Evolutionary conservation across 139 green algal species (phyloP).

Genomic region (Volvox reticuliferus): DNA sequence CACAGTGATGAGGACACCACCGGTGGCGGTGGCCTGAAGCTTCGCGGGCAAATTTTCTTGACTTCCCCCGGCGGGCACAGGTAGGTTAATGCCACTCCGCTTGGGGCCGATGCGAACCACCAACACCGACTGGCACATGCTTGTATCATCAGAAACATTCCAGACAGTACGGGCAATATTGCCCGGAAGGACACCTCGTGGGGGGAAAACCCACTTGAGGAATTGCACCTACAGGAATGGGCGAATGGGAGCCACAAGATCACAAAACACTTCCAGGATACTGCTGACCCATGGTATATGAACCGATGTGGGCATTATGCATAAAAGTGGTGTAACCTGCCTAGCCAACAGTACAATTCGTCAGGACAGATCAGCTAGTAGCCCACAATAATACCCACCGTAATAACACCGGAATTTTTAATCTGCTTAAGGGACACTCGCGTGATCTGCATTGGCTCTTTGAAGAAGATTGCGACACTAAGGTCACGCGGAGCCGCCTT

Average conservation of each 20-base stretch:
- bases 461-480: not conserved
- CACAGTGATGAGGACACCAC: conserved; percentile 14
- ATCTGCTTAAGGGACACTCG: not conserved
- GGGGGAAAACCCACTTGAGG: conserved; percentile 12
- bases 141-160: not conserved
- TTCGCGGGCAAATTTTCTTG: not conserved
- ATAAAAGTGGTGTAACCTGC: no score
- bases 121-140: conserved; percentile 11
- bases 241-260: no score
- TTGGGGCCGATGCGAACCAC: not conserved
- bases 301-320: no score
- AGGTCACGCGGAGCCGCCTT: not conserved
- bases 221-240: conserved; percentile 9
- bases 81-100: conserved; percentile 2
- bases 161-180: not conserved
- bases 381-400: not conserved
- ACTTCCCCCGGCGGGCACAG: not conserved
- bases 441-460: conserved; percentile 6
- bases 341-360: no score
- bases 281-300: no score
- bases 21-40: not conserved
- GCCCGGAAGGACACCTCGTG: not conserved
- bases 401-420: not conserved
- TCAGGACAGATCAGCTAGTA: no score
- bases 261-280: no score